These are phyloP conservation scores for Candida nitratophila DNA, from an alignment of 805 yeast genomes.

Conservation along the genomic window DNA sequence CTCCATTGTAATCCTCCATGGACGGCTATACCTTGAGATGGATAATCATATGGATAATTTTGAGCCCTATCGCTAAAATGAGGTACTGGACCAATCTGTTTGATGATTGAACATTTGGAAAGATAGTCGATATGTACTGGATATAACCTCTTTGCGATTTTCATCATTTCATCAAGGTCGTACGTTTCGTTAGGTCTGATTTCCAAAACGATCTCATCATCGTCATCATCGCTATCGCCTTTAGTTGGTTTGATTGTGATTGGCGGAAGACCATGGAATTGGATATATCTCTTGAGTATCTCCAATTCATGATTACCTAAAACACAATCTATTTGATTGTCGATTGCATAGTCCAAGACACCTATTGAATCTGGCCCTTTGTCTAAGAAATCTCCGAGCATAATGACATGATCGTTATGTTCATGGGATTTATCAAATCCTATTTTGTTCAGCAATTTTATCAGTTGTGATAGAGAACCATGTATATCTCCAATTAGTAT, in stretches of 20 bases:
- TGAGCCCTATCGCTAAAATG: conserved; percentile 25
- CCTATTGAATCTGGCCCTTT: conserved; percentile 75
- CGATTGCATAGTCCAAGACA: conserved; percentile 59
- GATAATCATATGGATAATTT: conserved; percentile 17
- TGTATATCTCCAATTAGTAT: conserved; percentile 84
- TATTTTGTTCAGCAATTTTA: conserved; percentile 43
- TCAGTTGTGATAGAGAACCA: conserved; percentile 59
- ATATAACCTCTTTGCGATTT: conserved; percentile 45
- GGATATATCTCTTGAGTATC: conserved; percentile 58
- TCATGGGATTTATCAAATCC: conserved; percentile 29
- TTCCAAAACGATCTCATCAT: conserved; percentile 4
- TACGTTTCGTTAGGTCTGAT: conserved; percentile 15
- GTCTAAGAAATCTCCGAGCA: conserved; percentile 79
- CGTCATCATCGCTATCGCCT: conserved; percentile 10
- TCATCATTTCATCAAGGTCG: conserved; percentile 30
- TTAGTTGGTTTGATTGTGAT: conserved; percentile 8
- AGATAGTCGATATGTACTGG: conserved; percentile 58
- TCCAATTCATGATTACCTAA: conserved; percentile 87
- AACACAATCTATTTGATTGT: conserved; percentile 59
- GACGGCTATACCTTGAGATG: conserved; percentile 49
- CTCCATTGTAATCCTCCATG: conserved; percentile 83
- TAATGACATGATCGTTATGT: conserved; percentile 49
- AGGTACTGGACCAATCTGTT: conserved; percentile 55
- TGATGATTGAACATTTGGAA: conserved; percentile 56
- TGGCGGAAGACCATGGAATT: conserved; percentile 40